These are phyloP conservation scores for Fusarium newnesense DNA, from an alignment of 2,329 filamentous ascomycete species.

Conservation along the genomic window DNA sequence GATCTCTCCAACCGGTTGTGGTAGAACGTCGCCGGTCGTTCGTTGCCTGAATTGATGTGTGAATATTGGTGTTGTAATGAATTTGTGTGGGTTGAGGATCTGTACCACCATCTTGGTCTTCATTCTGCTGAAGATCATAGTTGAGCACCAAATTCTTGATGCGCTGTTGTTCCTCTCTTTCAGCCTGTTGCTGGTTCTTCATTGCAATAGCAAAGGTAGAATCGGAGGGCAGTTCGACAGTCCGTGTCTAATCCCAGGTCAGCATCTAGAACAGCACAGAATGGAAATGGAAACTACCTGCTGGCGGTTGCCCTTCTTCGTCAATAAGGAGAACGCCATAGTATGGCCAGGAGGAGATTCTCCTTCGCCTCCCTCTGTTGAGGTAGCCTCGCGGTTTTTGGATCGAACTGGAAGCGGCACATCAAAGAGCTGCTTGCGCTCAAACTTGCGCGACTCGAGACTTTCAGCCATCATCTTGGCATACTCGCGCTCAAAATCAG, in stretches of 20 bases:
- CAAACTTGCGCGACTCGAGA: conserved; percentile 93
- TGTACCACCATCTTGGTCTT: conserved; percentile 78
- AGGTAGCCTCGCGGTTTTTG: conserved; percentile 68
- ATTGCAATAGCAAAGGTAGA: conserved; percentile 96
- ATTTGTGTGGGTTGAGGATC: conserved; percentile 23
- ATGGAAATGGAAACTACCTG: conserved; percentile 67
- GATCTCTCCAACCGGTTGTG: conserved; percentile 67
- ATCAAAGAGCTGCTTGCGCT: conserved; percentile 93
- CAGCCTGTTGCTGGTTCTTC: conserved; percentile 94
- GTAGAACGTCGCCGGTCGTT: conserved; percentile 60
- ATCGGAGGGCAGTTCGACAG: conserved; percentile 88
- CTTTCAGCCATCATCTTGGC: conserved; percentile 99
- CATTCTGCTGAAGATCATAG: conserved; percentile 88
- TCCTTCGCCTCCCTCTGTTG: conserved; percentile 42
- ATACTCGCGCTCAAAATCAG: conserved; percentile 97
- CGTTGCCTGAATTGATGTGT: conserved; percentile 59
- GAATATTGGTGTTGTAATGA: conserved; percentile 56
- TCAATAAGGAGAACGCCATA: conserved; percentile 98
- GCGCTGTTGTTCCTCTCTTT: conserved; percentile 94
- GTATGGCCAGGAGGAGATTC: conserved; percentile 57
- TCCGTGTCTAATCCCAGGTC: conserved; percentile 73
- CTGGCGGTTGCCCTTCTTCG: conserved; percentile 94
- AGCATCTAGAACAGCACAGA: not conserved
- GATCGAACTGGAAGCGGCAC: conserved; percentile 93
- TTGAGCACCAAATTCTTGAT: conserved; percentile 98